Base-by-base conservation (phyloP, 139 green algal species). In the Picochlorum sp. region DNA sequence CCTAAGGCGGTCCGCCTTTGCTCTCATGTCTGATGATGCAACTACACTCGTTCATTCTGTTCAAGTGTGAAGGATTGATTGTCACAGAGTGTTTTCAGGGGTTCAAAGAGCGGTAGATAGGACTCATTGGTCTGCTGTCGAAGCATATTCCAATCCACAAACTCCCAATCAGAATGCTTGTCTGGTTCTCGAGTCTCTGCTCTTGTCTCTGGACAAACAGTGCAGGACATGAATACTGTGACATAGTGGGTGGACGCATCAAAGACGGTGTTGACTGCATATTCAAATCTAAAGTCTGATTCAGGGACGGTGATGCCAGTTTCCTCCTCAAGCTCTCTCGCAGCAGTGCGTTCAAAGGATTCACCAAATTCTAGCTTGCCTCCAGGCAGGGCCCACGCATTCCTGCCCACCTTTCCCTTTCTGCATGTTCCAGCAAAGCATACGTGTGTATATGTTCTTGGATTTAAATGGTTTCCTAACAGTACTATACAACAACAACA, bases 331-430 rank as follows among this genome's bases (percentile, higher is more conserved):
- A 81, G 59, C 68, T 88, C 82, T 23, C 82, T 55, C 1, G 41
- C 30, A 4, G 80, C 82, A 56, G 74, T 83, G 45, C 66, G 31
- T 38, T 83, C 72, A 21, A 80, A 81, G 18, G 47, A 74, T 47
- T 88, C 82, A 1, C 66, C 64, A 11, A 66, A 44, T 67, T 86
- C 80, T n/a, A 88, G 49, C 38, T 87, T 67, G 1, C 82, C 82
- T 14, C 82, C 82, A 23, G 82, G 82, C 34, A 88, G 64, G 1
- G 82, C 82, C 16, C 26, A 85, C 14, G 76, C 66, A 2, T 73
- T 77, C 0, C 57, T 14, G 6, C 81, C 82, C 49, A 78, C 72
- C 0, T 62, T 60, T 2, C 77, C 73, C 8, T 78, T 81, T 54
- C 79, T 81, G 64, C 66, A 54, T 30, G 28, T 9, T 41, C 7